Evolutionary conservation across 495 filamentous ascomycete species (phyloP).

Genomic region (Parathielavia appendiculata): DNA sequence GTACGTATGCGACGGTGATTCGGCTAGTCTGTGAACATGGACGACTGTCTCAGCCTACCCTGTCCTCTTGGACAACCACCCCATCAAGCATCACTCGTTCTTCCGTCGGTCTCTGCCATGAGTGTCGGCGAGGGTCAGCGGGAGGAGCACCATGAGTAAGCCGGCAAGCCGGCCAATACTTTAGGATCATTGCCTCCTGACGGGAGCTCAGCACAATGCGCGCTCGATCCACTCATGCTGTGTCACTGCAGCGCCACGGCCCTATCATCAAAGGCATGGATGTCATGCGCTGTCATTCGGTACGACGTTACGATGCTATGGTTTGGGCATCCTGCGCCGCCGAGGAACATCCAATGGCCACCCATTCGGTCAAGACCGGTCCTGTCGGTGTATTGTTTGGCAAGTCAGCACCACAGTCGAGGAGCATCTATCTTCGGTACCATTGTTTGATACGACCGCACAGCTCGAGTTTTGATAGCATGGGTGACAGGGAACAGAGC

Average conservation of each 20-base stretch:
- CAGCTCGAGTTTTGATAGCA: too few relatives aligned
- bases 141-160: background rate
- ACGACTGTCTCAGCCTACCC: too few relatives aligned
- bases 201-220: slow-evolving; percentile 12
- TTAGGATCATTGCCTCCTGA: background rate
- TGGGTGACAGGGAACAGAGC: too few relatives aligned
- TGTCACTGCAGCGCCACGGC: slow-evolving; percentile 16
- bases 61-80: too few relatives aligned
- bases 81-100: too few relatives aligned
- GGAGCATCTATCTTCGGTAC: too few relatives aligned
- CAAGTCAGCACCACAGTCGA: background rate
- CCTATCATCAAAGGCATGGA: slow-evolving; percentile 3
- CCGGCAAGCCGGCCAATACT: slow-evolving; percentile 18
- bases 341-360: background rate
- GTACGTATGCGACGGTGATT: too few relatives aligned
- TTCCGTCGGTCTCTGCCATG: too few relatives aligned
- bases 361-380: background rate
- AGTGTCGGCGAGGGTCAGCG: too few relatives aligned
- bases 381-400: background rate
- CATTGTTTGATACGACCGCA: too few relatives aligned
- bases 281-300: slow-evolving; percentile 18
- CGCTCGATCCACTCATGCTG: slow-evolving; percentile 9
- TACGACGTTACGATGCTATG: slow-evolving; percentile 8
- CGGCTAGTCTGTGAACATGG: too few relatives aligned
- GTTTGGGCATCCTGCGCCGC: slow-evolving; percentile 7